Conservation (phyloP, 305 asterid species). For the Solanum aculeatissimum region DNA sequence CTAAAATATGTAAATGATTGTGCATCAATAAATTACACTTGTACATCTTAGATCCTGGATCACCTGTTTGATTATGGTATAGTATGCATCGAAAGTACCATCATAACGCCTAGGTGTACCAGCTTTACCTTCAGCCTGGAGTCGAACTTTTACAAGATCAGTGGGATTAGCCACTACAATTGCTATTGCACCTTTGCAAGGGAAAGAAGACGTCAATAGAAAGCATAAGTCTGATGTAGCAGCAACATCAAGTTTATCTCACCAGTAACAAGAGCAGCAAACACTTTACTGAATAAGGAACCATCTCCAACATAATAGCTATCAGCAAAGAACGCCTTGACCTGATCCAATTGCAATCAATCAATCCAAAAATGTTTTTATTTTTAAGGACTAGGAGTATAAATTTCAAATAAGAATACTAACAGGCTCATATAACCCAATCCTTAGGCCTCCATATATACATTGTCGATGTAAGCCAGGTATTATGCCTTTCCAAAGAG, state of each 20-base stretch:
- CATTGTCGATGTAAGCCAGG: slow-evolving; percentile 90
- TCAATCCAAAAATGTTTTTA: background rate
- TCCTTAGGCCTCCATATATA: slow-evolving; percentile 77
- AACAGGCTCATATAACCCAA: slow-evolving; percentile 77
- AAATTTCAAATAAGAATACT: slow-evolving; percentile 9
- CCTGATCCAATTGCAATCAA: slow-evolving; percentile 33
- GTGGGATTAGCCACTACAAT: slow-evolving; percentile 49
- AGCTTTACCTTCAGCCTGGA: slow-evolving; percentile 37
- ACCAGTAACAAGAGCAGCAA: slow-evolving; percentile 86
- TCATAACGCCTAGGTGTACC: slow-evolving; percentile 26
- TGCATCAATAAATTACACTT: background rate
- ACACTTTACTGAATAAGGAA: slow-evolving; percentile 53
- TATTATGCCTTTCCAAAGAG: slow-evolving; percentile 85
- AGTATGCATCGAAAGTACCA: slow-evolving; percentile 38
- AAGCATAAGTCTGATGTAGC: slow-evolving; percentile 5
- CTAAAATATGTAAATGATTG: background rate
- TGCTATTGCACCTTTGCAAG: slow-evolving; percentile 69
- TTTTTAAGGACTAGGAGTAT: background rate
- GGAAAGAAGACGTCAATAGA: slow-evolving; percentile 3
- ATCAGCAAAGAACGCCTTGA: slow-evolving; percentile 53
- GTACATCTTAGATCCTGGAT: background rate
- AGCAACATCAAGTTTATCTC: slow-evolving; percentile 7
- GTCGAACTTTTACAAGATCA: slow-evolving; percentile 44
- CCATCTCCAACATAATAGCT: slow-evolving; percentile 43
- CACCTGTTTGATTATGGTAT: slow-evolving; percentile 63